Evolutionary conservation across 2,329 filamentous ascomycete genomes (phyloP), one percentile per base, ranked within the genome.

Genomic region (Escovopsis sp.): DNA sequence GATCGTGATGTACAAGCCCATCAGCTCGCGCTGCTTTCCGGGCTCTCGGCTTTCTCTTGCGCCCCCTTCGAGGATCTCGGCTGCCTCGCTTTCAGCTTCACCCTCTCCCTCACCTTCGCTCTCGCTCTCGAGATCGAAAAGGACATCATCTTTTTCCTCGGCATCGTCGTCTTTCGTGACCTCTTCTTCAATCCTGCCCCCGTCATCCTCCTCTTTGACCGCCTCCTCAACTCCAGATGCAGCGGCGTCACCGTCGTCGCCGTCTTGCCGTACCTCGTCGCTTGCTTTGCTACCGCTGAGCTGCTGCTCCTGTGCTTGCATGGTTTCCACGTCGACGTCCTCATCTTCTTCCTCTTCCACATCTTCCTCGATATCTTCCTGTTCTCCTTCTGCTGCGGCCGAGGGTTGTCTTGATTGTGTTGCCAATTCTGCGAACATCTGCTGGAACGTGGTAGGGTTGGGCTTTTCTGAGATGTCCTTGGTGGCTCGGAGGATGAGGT

Each of bases 1-100:
- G 34, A 84, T 62, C 0, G 73, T 78, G 37, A 94, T 61, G 12
- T 74, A 75, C 67, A 90, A 72, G 27, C 73, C 81, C 18, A 85
- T 59, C 1, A 87, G 47, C 3, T 66, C 58, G 2, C 31, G 27
- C 21, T 38, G 7, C 2, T 35, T 21, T 10, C 23, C 23, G 21
- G 15, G 29, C 35, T 23, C 10, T 23, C 10, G 21, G 21, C 21
- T 23, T 23, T 10, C 21, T 23, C 10, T 23, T 31, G 29, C 25
- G 21, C 10, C 21, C 21, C 10, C 3, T 6, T 2, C 6, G 6
- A 10, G 6, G 10, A 23, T 2, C 21, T 6, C 21, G 6, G 21
- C 21, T 5, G 6, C 21, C 30, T 23, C 15, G 13, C 25, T 27
- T 15, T 38, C 35, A 5, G 16, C 17, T 16, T 25, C 29, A 12